These are phyloP conservation scores for Dioscorea zingiberensis DNA, from an alignment of 106 monocot species.

Conservation along the genomic window DNA sequence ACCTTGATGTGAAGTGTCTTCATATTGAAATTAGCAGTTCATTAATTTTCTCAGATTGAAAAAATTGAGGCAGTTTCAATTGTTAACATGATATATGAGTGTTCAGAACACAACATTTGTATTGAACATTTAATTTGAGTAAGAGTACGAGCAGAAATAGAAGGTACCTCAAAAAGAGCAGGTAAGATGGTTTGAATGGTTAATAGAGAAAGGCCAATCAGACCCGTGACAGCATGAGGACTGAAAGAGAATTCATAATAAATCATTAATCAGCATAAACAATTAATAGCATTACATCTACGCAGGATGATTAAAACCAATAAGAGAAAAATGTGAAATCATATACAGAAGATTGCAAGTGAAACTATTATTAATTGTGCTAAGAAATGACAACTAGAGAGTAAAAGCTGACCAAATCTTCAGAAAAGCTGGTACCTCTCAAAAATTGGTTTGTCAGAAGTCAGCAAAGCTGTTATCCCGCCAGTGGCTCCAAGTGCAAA, in stretches of 20 bases:
- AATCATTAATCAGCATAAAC: background rate
- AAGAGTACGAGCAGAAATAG: background rate
- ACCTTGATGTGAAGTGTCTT: background rate
- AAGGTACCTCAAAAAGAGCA: slow-evolving; percentile 64
- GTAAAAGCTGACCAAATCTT: background rate
- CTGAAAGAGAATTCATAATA: slow-evolving; percentile 29
- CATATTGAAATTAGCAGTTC: background rate
- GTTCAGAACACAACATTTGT: too few relatives aligned
- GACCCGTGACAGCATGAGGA: slow-evolving; percentile 81
- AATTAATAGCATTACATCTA: too few relatives aligned
- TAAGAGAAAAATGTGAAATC: background rate
- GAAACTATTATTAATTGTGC: background rate
- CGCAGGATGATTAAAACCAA: background rate
- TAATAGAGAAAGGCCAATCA: slow-evolving; percentile 66
- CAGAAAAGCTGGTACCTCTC: slow-evolving; percentile 53
- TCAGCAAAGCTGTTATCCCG: slow-evolving; percentile 75
- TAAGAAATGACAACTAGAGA: background rate
- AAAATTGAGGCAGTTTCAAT: too few relatives aligned
- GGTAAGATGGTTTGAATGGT: slow-evolving; percentile 77
- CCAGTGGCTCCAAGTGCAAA: slow-evolving; percentile 79
- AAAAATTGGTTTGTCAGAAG: slow-evolving; percentile 78
- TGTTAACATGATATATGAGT: too few relatives aligned
- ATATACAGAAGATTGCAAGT: background rate
- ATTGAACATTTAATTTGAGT: background rate
- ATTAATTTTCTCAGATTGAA: too few relatives aligned